Percentiles rank a stretch among this genome's conserved stretches.
phyloP scores from a whole-genome alignment of 139 green algal species.

The Micromonas commoda region DNA sequence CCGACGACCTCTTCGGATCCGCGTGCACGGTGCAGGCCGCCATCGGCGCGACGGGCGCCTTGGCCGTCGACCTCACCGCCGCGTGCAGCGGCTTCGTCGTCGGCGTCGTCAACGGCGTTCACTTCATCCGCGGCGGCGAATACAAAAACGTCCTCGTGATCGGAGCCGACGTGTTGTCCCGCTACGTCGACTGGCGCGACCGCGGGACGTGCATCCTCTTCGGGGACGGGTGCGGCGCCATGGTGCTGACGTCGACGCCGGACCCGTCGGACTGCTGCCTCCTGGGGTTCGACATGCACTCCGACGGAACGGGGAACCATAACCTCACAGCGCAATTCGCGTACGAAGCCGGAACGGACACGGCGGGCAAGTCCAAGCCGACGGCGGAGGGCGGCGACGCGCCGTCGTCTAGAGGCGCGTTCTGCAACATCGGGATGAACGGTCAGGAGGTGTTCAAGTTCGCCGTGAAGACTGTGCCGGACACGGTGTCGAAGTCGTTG shows the following conservation, averaged over 20 bases:
- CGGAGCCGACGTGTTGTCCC: slow-evolving; percentile 83
- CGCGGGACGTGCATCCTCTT: slow-evolving; percentile 95
- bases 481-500: slow-evolving; percentile 72
- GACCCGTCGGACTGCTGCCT: slow-evolving; percentile 55
- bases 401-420: slow-evolving; percentile 40
- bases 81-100: slow-evolving; percentile 97
- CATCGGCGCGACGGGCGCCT: slow-evolving; percentile 74
- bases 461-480: slow-evolving; percentile 84
- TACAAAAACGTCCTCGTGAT: slow-evolving; percentile 82
- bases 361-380: neutral
- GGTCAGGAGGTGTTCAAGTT: slow-evolving; percentile 98
- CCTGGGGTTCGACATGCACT: slow-evolving; percentile 76
- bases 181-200: slow-evolving; percentile 87
- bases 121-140: slow-evolving; percentile 72
- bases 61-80: slow-evolving; percentile 93
- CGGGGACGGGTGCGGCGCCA: slow-evolving; percentile 86
- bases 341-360: neutral
- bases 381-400: neutral
- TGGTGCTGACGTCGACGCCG: slow-evolving; percentile 39
- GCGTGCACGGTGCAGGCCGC: slow-evolving; percentile 73
- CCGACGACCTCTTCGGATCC: slow-evolving; percentile 91
- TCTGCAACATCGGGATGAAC: slow-evolving; percentile 84
- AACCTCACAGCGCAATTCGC: slow-evolving; percentile 28
- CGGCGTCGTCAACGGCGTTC: slow-evolving; percentile 71
- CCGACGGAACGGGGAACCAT: slow-evolving; percentile 74